Evolutionary conservation across 768 basidiomycete genomes (phyloP), one percentile per base, ranked within the genome.

Genomic region (Termitomyces sp.): DNA sequence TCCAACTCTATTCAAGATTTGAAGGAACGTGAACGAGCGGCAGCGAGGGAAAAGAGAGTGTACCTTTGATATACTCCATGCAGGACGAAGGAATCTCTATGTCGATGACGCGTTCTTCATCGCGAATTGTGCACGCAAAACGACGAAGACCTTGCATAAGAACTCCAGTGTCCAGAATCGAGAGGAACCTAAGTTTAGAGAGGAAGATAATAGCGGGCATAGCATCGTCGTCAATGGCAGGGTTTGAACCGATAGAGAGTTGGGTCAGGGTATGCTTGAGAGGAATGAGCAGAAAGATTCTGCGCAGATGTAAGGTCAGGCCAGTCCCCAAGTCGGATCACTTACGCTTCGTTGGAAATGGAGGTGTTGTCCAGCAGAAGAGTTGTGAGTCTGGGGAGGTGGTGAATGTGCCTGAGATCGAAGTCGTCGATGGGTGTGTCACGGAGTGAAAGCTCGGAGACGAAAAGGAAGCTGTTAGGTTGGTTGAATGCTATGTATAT

Each of bases 311-410:
- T 44, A 38, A 42, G 17, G 38, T 64, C 44, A 63, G 27, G 10
- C 12, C 25, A 32, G 56, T 47, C n/a, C 37, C 50, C 10, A 41
- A 51, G 21, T 19, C 35, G 41, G 37, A 23, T 32, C 19, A 64
- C 80, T 47, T 57, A 86, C 86, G 78, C 82, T 76, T 87, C 85
- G 62, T 87, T 83, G 38, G 80, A 75, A 34, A 87, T 80, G 11
- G 77, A 75, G 9, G 84, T 84, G 56, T 79, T 74, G 62, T 79
- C 76, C 21, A 86, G 68, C 38, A 73, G 65, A 32, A 87, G 71
- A 12, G 66, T 71, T 5, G 74, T 66, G 11, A 87, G 75, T 45
- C 71, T 75, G 4, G 80, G 83, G 16, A 87, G 76, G 57, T 78
- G 79, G 54, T 82, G 80, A 21, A 87, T 76, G 54, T 80, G 69